phyloP scores from a whole-genome alignment of 2,329 filamentous ascomycete genomes.

The Sporothrix brunneoviolacea region DNA sequence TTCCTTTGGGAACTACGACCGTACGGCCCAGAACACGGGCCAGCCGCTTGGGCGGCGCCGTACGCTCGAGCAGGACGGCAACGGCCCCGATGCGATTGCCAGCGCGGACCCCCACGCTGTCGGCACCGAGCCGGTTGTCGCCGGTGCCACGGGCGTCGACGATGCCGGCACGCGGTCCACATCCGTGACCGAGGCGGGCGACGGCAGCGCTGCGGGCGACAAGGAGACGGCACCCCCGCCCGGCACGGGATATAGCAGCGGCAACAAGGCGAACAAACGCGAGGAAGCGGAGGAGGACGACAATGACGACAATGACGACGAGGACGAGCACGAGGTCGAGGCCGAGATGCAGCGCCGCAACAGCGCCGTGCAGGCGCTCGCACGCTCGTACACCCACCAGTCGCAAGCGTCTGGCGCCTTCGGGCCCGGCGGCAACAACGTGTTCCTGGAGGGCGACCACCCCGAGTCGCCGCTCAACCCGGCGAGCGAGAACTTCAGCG shows the following conservation, averaged over 20 bases:
- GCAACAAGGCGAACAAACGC: neutral
- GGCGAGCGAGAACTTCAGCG: constrained; percentile 41
- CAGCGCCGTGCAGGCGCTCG: constrained; percentile 49
- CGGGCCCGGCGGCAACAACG: constrained; percentile 32
- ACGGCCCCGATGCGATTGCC: constrained; percentile 21
- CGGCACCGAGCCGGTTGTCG: neutral
- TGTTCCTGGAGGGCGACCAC: constrained; percentile 37
- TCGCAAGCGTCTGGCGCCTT: constrained; percentile 28
- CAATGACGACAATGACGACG: constrained; percentile 27
- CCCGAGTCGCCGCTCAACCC: constrained; percentile 43
- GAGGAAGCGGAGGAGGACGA: constrained; percentile 26
- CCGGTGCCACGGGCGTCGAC: constrained; percentile 17
- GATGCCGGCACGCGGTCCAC: constrained; percentile 28
- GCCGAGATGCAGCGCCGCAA: constrained; percentile 44
- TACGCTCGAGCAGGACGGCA: constrained; percentile 26
- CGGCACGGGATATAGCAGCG: constrained; percentile 9
- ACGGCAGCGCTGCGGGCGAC: constrained; percentile 22
- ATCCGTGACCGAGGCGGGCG: constrained; percentile 31
- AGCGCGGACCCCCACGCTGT: neutral
- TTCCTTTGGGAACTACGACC: constrained; percentile 43
- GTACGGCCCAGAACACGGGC: constrained; percentile 37
- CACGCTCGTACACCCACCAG: constrained; percentile 42
- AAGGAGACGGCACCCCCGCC: constrained; percentile 22
- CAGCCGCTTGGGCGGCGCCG: constrained; percentile 26
- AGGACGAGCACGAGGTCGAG: constrained; percentile 32